Percentiles rank a stretch among this genome's conserved stretches.
Evolutionary conservation across 495 filamentous ascomycete genomes (phyloP).

Genomic region (Penicillium flavigenum): DNA sequence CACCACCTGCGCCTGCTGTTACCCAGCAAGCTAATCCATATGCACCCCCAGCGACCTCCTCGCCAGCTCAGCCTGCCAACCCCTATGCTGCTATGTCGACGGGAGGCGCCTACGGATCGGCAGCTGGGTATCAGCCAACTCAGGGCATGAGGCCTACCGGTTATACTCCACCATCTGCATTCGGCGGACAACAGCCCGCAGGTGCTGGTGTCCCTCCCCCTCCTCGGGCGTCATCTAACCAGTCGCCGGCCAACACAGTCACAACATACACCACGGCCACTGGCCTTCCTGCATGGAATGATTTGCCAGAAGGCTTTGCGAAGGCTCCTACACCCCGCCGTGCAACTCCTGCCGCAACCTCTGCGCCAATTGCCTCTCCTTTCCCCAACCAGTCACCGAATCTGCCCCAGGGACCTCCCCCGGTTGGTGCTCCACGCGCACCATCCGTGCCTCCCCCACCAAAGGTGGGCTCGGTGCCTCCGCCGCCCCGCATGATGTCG

Average conservation of each 20-base stretch:
- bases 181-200: constrained; percentile 42
- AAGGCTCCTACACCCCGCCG: constrained; percentile 69
- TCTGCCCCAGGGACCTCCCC: constrained; percentile 49
- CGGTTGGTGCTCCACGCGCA: constrained; percentile 42
- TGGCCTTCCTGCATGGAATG: constrained; percentile 84
- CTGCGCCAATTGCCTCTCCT: constrained; percentile 59
- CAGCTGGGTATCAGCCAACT: constrained; percentile 49
- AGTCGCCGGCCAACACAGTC: constrained; percentile 56
- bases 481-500: constrained; percentile 57
- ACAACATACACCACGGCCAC: constrained; percentile 67
- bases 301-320: constrained; percentile 78
- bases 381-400: constrained; percentile 66
- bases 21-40: constrained; percentile 31
- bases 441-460: constrained; percentile 57
- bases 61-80: constrained; percentile 47
- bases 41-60: constrained; percentile 32
- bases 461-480: constrained; percentile 46
- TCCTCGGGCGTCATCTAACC: constrained; percentile 51
- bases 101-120: constrained; percentile 35
- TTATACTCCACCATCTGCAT: constrained; percentile 37
- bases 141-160: constrained; percentile 37
- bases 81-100: constrained; percentile 59
- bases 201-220: constrained; percentile 53
- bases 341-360: constrained; percentile 63
- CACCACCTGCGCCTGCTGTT: constrained; percentile 29